phyloP scores from a whole-genome alignment of 2,329 filamentous ascomycete genomes.

The Truncatella angustata region DNA sequence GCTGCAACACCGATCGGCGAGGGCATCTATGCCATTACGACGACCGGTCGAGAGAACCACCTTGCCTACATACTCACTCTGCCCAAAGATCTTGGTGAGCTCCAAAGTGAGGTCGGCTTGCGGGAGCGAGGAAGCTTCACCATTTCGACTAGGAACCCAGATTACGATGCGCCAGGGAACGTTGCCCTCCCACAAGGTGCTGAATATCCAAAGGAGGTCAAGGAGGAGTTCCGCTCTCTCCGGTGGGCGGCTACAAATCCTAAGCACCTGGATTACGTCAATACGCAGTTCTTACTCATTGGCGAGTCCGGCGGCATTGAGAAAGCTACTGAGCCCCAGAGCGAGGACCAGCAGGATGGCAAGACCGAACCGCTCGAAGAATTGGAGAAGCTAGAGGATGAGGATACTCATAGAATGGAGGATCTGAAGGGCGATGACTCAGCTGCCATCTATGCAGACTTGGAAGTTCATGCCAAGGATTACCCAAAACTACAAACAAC shows the following conservation, averaged over 20 bases:
- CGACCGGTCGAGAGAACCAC: constrained; percentile 69
- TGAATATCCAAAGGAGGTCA: constrained; percentile 68
- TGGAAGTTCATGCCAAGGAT: constrained; percentile 51
- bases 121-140: constrained; percentile 72
- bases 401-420: constrained; percentile 67
- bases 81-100: constrained; percentile 64
- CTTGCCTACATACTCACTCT: constrained; percentile 78
- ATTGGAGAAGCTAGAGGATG: constrained; percentile 71
- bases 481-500: constrained; percentile 64
- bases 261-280: constrained; percentile 70
- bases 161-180: constrained; percentile 62
- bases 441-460: constrained; percentile 43
- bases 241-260: constrained; percentile 76
- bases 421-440: constrained; percentile 45
- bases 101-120: constrained; percentile 75
- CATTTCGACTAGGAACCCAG: constrained; percentile 77
- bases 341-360: constrained; percentile 54
- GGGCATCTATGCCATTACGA: constrained; percentile 80
- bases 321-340: constrained; percentile 54
- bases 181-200: constrained; percentile 63
- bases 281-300: constrained; percentile 76
- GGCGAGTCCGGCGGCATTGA: constrained; percentile 62
- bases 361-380: constrained; percentile 68
- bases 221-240: constrained; percentile 68
- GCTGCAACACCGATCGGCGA: constrained; percentile 76